These are phyloP conservation scores for Alternaria conjuncta DNA, from an alignment of 2,329 filamentous ascomycete species.

Conservation along the genomic window DNA sequence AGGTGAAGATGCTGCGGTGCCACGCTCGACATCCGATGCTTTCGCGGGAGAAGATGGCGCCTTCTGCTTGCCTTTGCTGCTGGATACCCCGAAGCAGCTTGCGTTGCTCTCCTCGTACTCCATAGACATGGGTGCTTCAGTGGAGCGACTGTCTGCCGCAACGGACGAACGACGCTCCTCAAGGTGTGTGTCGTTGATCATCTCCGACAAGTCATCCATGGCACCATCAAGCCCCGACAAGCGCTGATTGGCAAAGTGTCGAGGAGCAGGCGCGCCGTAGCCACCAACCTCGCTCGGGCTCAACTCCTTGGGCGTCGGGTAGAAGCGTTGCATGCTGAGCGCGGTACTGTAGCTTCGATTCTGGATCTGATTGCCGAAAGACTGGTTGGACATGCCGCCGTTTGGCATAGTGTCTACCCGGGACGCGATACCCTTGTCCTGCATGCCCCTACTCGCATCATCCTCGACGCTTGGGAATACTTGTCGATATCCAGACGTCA, in stretches of 20 bases:
- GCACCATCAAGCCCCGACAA: constrained; percentile 47
- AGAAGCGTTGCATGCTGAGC: constrained; percentile 34
- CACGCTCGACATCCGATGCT: constrained; percentile 15
- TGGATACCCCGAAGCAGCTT: constrained; percentile 41
- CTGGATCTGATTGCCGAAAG: constrained; percentile 36
- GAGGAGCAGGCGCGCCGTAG: constrained; percentile 14
- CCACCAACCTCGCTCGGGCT: constrained; percentile 11
- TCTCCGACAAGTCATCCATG: constrained; percentile 47
- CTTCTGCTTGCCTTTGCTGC: constrained; percentile 44
- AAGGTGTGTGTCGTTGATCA: constrained; percentile 29
- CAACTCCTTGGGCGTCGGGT: constrained; percentile 31
- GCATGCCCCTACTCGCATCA: constrained; percentile 14
- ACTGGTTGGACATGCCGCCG: constrained; percentile 20
- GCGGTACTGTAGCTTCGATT: constrained; percentile 30
- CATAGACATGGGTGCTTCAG: background rate
- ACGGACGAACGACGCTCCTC: constrained; percentile 16
- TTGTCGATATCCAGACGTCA: constrained; percentile 13
- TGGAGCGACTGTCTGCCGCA: constrained; percentile 9
- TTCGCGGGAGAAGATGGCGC: constrained; percentile 32
- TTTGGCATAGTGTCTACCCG: constrained; percentile 17
- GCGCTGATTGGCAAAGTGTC: constrained; percentile 32
- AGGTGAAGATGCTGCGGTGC: constrained; percentile 31
- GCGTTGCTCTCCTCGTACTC: constrained; percentile 31
- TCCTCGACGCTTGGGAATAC: constrained; percentile 15
- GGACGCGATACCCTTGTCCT: constrained; percentile 24